Base-by-base conservation (phyloP, 179 eudicot genomes). In the Silene coronaria region DNA sequence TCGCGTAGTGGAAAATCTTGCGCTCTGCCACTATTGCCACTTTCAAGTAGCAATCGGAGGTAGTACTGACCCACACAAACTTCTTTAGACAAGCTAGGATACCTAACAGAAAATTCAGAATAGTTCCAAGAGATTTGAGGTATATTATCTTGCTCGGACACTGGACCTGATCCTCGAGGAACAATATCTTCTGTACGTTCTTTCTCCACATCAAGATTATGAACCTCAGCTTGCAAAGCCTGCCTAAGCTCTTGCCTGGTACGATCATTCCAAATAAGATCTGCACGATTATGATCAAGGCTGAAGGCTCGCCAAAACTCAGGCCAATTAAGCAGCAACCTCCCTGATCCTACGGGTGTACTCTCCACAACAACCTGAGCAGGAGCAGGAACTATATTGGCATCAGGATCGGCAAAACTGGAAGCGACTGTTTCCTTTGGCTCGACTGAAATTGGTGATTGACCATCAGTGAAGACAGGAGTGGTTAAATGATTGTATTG, bases 41-140 rank as follows among this genome's bases (percentile, higher is more conserved):
- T 89, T 77, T 96, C 99, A 77, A 96, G 99, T 75, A 96, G 96
- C 85, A 96, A 84, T 13, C 98, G 93, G 48, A 96, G 87, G 82
- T 96, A 96, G 85, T 96, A 96, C 79, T 96, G 99, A 75, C 99
- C 99, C 61, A 96, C 97, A 84, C 99, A 96, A 85, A 96, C 99
- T 90, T 96, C 99, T 85, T 96, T 96, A 60, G 96, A 90, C 77
- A 96, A 83, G 83, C 99, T 93, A 61, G 85, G 90, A 74, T 96
- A 96, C 75, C 92, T 86, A 75, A 96, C 97, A 71, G 86, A 87
- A 82, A 93, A 96, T 82, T 96, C 99, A 10, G 96, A 84, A 78
- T 93, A 96, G 74, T 96, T 96, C 99, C 99, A 96, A 7, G 99
- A 96, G 71, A 96, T 91, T 76, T 96, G 99, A 61, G 97, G 91